These are phyloP conservation scores for Ophiosphaerella korrae DNA, from an alignment of 2,329 filamentous ascomycete species.

Conservation along the genomic window DNA sequence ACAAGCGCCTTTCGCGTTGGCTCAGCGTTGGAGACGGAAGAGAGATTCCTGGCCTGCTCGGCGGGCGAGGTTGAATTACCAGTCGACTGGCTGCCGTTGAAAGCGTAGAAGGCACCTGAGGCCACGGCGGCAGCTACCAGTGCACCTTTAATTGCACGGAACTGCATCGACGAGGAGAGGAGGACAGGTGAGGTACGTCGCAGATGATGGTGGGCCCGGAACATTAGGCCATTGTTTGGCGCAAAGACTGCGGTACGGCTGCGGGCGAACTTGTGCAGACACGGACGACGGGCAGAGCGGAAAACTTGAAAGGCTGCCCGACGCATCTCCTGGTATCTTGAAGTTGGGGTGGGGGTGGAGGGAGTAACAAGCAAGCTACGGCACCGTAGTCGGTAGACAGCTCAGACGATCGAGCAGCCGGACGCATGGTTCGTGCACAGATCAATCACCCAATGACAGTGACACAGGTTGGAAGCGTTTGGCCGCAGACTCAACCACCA, in stretches of 20 bases:
- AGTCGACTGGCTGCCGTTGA: conserved; percentile 53
- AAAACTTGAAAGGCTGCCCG: conserved; percentile 71
- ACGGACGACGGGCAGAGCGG: conserved; percentile 69
- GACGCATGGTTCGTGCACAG: background rate
- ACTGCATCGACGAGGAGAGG: conserved; percentile 74
- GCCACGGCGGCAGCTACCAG: conserved; percentile 71
- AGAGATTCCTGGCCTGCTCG: conserved; percentile 41
- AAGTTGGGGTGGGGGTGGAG: conserved; percentile 10
- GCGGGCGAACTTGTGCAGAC: conserved; percentile 64
- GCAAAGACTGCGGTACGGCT: conserved; percentile 48
- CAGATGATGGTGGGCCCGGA: conserved; percentile 52
- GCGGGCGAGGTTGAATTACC: conserved; percentile 25
- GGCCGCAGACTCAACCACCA: conserved; percentile 8
- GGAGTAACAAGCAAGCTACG: conserved; percentile 11
- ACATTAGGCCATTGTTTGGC: conserved; percentile 52
- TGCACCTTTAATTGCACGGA: conserved; percentile 70
- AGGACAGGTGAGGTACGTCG: conserved; percentile 51
- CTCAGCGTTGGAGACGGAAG: conserved; percentile 53
- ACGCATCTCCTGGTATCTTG: conserved; percentile 64
- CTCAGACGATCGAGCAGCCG: background rate
- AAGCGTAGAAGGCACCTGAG: conserved; percentile 78
- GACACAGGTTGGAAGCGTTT: conserved; percentile 10
- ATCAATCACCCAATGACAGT: conserved; percentile 25
- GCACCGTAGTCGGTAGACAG: background rate
- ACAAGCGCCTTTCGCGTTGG: conserved; percentile 71